These are phyloP conservation scores for Monosporascus sp. DNA, from an alignment of 2,329 filamentous ascomycete genomes.

Conservation along the genomic window DNA sequence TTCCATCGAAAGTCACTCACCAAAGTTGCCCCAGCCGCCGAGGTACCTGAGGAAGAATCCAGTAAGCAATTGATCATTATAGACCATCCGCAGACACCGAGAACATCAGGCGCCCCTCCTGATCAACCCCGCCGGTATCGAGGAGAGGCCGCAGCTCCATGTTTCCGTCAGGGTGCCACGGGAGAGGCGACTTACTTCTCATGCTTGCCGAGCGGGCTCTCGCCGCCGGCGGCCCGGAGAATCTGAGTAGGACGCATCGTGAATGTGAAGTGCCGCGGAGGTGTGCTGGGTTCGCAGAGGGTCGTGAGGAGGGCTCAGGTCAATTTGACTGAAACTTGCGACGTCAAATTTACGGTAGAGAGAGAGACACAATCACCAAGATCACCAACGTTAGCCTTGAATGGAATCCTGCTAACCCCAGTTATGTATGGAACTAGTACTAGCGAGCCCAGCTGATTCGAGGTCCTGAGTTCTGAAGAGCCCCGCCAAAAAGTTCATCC, in stretches of 20 bases:
- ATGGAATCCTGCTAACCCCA: background rate
- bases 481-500: constrained; percentile 10
- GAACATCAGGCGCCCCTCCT: background rate
- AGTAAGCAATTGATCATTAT: constrained; percentile 13
- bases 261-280: constrained; percentile 17
- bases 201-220: constrained; percentile 36
- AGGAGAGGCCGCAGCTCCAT: constrained; percentile 27
- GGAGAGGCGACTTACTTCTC: constrained; percentile 34
- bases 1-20: constrained; percentile 44
- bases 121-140: background rate
- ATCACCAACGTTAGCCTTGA: background rate
- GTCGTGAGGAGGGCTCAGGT: constrained; percentile 17
- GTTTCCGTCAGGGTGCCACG: background rate
- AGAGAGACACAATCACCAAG: constrained; percentile 1
- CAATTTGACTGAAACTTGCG: constrained; percentile 13
- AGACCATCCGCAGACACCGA: background rate
- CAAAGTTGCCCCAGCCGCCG: constrained; percentile 68
- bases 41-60: constrained; percentile 51
- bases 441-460: background rate
- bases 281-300: constrained; percentile 11
- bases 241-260: constrained; percentile 43
- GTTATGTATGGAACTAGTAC: background rate
- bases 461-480: background rate
- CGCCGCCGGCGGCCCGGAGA: constrained; percentile 33
- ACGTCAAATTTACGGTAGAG: constrained; percentile 26